These are phyloP conservation scores for Epichloe sylvatica DNA, from an alignment of 2,329 filamentous ascomycete species.

Conservation along the genomic window DNA sequence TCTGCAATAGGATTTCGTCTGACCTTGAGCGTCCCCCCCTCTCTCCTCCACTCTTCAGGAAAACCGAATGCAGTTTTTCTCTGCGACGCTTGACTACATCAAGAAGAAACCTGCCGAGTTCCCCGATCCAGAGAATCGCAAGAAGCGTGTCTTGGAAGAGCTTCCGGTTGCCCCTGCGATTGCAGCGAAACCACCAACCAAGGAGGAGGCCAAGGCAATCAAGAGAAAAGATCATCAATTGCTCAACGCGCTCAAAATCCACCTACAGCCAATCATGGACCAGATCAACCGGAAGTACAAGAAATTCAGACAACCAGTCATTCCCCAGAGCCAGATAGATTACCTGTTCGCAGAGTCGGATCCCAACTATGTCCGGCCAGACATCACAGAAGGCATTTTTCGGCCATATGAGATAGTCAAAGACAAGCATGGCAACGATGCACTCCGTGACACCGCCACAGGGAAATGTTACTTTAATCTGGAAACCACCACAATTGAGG, in stretches of 20 bases:
- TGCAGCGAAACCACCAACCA: slow-evolving; percentile 52
- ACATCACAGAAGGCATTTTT: slow-evolving; percentile 37
- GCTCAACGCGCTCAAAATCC: slow-evolving; percentile 75
- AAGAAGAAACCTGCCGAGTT: slow-evolving; percentile 71
- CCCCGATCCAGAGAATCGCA: slow-evolving; percentile 72
- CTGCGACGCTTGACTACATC: slow-evolving; percentile 58
- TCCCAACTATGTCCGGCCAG: slow-evolving; percentile 51
- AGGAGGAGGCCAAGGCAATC: slow-evolving; percentile 67
- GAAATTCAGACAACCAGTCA: slow-evolving; percentile 69
- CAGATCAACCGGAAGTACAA: slow-evolving; percentile 84
- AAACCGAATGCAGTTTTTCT: slow-evolving; percentile 69
- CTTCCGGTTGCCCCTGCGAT: slow-evolving; percentile 63
- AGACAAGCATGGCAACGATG: slow-evolving; percentile 65
- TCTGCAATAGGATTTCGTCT: too few species aligned
- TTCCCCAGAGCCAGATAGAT: slow-evolving; percentile 58
- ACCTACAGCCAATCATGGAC: slow-evolving; percentile 91
- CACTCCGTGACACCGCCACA: slow-evolving; percentile 59
- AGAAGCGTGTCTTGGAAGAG: slow-evolving; percentile 67
- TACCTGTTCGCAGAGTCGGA: slow-evolving; percentile 79
- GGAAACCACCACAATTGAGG: slow-evolving; percentile 84
- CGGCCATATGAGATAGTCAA: slow-evolving; percentile 68
- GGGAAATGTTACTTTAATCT: slow-evolving; percentile 92
- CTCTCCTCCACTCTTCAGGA: slow-evolving; percentile 18
- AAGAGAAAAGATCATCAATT: slow-evolving; percentile 71
- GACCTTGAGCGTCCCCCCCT: too few species aligned